Evolutionary conservation across 2,329 filamentous ascomycete genomes (phyloP), one percentile per base, ranked within the genome.

Genomic region (Paecilomyces niveus): DNA sequence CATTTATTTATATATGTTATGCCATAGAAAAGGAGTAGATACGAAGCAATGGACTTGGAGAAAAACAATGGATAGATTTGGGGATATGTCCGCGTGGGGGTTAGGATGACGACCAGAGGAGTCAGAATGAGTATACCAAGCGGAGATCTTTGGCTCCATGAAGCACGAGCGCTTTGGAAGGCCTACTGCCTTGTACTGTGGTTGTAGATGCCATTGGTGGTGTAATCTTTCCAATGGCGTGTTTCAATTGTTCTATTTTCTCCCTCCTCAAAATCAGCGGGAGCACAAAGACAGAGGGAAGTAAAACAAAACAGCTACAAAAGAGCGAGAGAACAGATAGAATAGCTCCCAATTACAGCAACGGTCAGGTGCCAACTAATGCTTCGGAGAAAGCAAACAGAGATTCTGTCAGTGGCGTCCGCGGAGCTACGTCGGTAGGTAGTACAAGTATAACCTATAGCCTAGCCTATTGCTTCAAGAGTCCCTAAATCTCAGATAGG

Each of bases 61-160:
- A 18, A 45, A 18, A 45, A 24, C 3, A 39, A 13, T 32, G n/a
- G 35, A 54, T 57, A 49, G 9, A n/a, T 5, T 21, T 50, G 18
- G 53, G 15, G 13, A 26, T 10, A 21, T 10, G 31, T 22, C n/a
- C 24, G 39, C 39, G 39, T 45, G 39, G 39, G 39, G 39, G 9
- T 33, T 33, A 45, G 39, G 3, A 45, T 45, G 13, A 33, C 2
- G 45, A 39, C 32, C n/a, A 45, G 56, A 13, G 39, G 39, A 51
- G 32, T 56, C 45, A 55, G n/a, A 18, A 18, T 51, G 22, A n/a
- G 63, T 76, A 63, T 76, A 85, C 84, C 55, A 85, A 76, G 64
- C 82, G 77, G 57, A 86, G 75, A 65, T 86, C 83, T 72, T 84
- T 84, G 29, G 82, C 79, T 56, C 82, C 84, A 65, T 86, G 83